Percentiles rank a stretch among this genome's conserved stretches.
Conservation (phyloP, 192 early-diverging fungal genomes). For the Chytriomyces confervae region DNA sequence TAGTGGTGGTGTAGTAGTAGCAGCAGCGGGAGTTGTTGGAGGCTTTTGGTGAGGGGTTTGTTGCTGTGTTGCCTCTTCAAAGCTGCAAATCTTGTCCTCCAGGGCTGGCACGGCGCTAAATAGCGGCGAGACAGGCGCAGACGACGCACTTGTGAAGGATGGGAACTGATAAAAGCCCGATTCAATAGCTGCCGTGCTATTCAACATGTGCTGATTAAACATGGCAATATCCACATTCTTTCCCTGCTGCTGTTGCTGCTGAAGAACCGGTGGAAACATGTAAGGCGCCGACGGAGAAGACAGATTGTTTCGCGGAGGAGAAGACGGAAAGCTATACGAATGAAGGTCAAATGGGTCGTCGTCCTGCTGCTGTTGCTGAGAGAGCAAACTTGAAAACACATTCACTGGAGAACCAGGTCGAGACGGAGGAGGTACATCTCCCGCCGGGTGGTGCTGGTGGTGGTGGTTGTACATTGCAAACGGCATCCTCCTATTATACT, state of each 20-base stretch:
- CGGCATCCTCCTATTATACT: background rate
- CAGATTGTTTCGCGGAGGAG: too few species aligned
- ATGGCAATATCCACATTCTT: background rate
- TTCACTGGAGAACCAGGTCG: background rate
- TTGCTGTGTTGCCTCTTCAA: too few species aligned
- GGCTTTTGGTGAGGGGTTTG: background rate
- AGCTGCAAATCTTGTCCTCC: background rate
- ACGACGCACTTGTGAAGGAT: background rate
- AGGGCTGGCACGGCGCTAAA: background rate
- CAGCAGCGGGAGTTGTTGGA: background rate
- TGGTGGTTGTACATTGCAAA: background rate
- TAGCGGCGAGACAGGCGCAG: background rate
- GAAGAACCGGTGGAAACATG: background rate
- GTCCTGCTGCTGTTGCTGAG: background rate
- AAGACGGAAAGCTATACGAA: background rate
- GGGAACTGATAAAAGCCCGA: background rate
- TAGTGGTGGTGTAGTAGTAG: background rate
- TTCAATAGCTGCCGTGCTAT: background rate
- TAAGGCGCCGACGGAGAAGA: background rate
- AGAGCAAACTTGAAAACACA: too few species aligned
- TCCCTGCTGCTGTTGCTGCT: background rate
- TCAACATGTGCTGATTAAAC: background rate
- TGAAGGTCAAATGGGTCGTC: background rate
- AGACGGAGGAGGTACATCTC: background rate
- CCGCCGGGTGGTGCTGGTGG: background rate